Percentiles rank a stretch among this genome's conserved stretches.
These are phyloP conservation scores for Lagenidium sp. DNA, from an alignment of 352 stramenopile genomes.

Conservation along the genomic window DNA sequence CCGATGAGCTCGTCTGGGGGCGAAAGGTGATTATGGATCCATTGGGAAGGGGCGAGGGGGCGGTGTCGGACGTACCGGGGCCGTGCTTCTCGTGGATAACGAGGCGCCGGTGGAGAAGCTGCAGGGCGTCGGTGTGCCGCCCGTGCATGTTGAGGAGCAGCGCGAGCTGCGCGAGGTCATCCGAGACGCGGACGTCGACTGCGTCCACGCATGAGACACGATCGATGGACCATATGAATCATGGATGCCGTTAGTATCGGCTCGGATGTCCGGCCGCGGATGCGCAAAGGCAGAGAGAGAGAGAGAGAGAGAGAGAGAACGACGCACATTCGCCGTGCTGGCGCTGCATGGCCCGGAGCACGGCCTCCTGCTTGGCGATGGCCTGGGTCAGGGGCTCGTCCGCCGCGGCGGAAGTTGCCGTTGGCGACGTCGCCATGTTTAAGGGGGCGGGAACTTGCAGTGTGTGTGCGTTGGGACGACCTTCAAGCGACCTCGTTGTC, in stretches of 20 bases:
- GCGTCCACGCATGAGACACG: not conserved
- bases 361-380: constrained; percentile 37
- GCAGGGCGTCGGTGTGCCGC: constrained; percentile 51
- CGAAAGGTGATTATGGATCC: not conserved
- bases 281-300: not conserved
- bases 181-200: constrained; percentile 48
- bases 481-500: too few species aligned
- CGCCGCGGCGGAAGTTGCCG: too few species aligned
- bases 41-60: not conserved
- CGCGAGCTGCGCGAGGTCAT: constrained; percentile 56
- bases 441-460: too few species aligned
- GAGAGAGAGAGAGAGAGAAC: not conserved
- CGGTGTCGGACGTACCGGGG: constrained; percentile 20
- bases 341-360: constrained; percentile 29
- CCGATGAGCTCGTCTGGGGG: constrained; percentile 40
- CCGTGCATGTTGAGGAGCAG: constrained; percentile 65
- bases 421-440: too few species aligned
- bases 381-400: too few species aligned
- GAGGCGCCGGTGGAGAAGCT: constrained; percentile 61
- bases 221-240: too few species aligned
- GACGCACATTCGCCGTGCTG: constrained; percentile 42
- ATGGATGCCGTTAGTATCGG: too few species aligned
- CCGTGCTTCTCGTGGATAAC: constrained; percentile 80
- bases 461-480: too few species aligned
- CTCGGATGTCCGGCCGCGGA: too few species aligned